Evolutionary conservation across 345 rosid genomes (phyloP).

Genomic region (Diplotaxis tenuifolia): DNA sequence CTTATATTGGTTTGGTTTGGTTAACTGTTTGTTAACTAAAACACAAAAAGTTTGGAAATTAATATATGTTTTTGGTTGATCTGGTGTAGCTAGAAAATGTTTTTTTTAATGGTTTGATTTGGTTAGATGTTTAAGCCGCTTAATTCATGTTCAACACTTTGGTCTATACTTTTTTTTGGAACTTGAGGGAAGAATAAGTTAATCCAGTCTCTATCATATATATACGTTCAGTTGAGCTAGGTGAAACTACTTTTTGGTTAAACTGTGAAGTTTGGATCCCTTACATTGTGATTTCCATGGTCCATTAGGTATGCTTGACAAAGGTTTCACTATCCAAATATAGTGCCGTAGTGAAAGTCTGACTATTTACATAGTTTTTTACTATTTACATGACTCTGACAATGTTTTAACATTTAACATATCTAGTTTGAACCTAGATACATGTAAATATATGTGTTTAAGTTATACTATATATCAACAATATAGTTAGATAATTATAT

Average conservation of each 20-base stretch:
- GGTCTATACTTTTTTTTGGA: not conserved
- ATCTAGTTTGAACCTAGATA: not conserved
- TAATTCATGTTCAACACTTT: not conserved
- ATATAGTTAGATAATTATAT: not conserved
- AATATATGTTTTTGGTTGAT: not conserved
- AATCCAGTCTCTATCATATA: not conserved
- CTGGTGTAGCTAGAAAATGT: conserved; percentile 1
- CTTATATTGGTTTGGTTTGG: conserved; percentile 3
- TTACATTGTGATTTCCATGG: not conserved
- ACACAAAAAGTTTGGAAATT: not conserved
- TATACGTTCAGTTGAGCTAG: not conserved
- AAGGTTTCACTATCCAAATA: not conserved
- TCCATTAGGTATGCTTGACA: not conserved
- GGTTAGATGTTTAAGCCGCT: not conserved
- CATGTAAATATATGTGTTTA: not conserved
- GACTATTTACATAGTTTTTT: not conserved
- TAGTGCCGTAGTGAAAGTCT: not conserved
- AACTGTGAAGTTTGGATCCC: not conserved
- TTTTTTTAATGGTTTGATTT: not conserved
- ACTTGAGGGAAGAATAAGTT: not conserved
- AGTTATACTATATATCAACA: not conserved
- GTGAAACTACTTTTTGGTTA: not conserved
- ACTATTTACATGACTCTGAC: not conserved
- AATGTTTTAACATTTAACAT: not conserved
- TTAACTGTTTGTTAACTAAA: not conserved